Conservation (phyloP, 2,329 filamentous ascomycete species). For the Claviceps sp. region DNA sequence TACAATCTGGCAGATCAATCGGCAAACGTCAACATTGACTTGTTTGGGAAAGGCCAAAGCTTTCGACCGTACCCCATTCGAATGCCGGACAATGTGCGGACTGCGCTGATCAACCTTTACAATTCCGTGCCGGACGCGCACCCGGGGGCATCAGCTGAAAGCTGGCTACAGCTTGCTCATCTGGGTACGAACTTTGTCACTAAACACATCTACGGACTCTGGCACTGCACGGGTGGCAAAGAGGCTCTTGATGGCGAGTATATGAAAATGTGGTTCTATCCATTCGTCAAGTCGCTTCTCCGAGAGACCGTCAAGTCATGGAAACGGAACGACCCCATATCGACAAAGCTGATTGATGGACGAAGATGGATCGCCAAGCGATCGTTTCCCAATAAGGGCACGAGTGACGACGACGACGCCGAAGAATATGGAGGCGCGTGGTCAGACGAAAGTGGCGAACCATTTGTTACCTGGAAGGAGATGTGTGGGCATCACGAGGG, state of each 20-base stretch:
- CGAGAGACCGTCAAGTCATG: slow-evolving; percentile 15
- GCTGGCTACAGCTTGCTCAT: slow-evolving; percentile 19
- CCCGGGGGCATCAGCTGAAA: slow-evolving; percentile 12
- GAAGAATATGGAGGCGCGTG: slow-evolving; percentile 13
- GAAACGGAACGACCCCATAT: slow-evolving; percentile 11
- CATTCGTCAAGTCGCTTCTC: slow-evolving; percentile 18
- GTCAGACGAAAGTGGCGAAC: slow-evolving; percentile 10
- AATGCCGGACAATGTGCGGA: slow-evolving; percentile 19
- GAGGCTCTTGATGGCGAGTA: slow-evolving; percentile 18
- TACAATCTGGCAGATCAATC: slow-evolving; percentile 16
- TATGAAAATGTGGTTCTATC: slow-evolving; percentile 25
- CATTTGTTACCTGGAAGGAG: slow-evolving; percentile 15
- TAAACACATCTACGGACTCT: slow-evolving; percentile 21
- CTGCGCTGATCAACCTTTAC: slow-evolving; percentile 17
- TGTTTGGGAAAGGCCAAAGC: slow-evolving; percentile 11
- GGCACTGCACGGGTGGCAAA: slow-evolving; percentile 27
- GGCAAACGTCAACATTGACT: slow-evolving; percentile 12
- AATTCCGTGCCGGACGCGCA: slow-evolving; percentile 16
- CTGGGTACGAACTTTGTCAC: slow-evolving; percentile 25
- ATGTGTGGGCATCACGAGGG: slow-evolving; percentile 15
- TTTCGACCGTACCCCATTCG: slow-evolving; percentile 18
- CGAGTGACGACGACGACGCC: slow-evolving; percentile 1
- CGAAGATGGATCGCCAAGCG: slow-evolving; percentile 16
- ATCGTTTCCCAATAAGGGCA: slow-evolving; percentile 6
- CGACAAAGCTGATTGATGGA: slow-evolving; percentile 16